These are phyloP conservation scores for Waltergamsia citrina DNA, from an alignment of 2,329 filamentous ascomycete genomes.

Conservation along the genomic window DNA sequence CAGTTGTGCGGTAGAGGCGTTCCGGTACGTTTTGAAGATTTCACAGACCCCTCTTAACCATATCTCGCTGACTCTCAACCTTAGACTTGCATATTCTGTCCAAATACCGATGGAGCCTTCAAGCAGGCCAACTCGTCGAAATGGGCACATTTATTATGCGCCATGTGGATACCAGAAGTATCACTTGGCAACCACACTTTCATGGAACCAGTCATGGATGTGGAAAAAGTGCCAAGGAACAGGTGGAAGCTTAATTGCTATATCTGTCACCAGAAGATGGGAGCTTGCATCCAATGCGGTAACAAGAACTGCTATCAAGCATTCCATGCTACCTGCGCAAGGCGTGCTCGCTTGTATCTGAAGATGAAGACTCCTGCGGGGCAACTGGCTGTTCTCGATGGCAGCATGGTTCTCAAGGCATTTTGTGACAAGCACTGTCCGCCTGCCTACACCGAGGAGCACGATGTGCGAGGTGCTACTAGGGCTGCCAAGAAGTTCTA, in stretches of 20 bases:
- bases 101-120: constrained; percentile 94
- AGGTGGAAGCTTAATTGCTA: constrained; percentile 93
- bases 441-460: constrained; percentile 76
- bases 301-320: constrained; percentile 97
- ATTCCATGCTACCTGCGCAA: constrained; percentile 94
- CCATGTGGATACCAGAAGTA: constrained; percentile 98
- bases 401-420: constrained; percentile 78
- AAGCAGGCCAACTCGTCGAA: constrained; percentile 95
- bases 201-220: constrained; percentile 96
- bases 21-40: constrained; percentile 46
- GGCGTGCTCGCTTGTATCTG: constrained; percentile 76
- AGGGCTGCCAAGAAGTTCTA: constrained; percentile 83
- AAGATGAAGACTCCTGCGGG: constrained; percentile 95
- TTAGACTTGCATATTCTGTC: constrained; percentile 93
- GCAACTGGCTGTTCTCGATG: constrained; percentile 64
- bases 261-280: constrained; percentile 96
- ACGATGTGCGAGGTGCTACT: constrained; percentile 72
- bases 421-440: constrained; percentile 96
- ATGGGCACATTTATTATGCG: constrained; percentile 93
- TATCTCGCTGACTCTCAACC: background rate
- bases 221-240: constrained; percentile 92
- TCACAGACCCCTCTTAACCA: background rate
- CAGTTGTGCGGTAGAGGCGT: constrained; percentile 88
- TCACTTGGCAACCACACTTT: constrained; percentile 92
- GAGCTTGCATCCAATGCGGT: constrained; percentile 94